Evolutionary conservation across 2,329 filamentous ascomycete genomes (phyloP).

Genomic region (Scorias spongiosa): DNA sequence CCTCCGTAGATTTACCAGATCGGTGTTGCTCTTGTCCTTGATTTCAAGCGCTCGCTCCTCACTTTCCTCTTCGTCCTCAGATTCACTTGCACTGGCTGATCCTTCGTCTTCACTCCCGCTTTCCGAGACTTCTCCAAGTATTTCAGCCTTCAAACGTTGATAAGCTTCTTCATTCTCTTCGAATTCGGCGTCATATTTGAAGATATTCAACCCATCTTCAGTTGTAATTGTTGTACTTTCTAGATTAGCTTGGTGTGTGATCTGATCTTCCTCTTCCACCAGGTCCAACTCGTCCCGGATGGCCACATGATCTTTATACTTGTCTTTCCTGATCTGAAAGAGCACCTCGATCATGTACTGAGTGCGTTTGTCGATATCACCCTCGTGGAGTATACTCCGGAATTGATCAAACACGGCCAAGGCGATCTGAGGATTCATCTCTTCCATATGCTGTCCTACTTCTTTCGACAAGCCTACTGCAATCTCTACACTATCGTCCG

Average conservation of each 20-base stretch:
- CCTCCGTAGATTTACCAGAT: conserved; percentile 80
- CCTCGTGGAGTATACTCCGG: conserved; percentile 85
- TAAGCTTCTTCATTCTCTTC: conserved; percentile 86
- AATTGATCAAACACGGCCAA: conserved; percentile 92
- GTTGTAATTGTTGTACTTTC: conserved; percentile 65
- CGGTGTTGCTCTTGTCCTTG: conserved; percentile 93
- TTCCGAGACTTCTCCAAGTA: conserved; percentile 64
- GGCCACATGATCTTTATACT: conserved; percentile 86
- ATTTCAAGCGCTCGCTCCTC: conserved; percentile 74
- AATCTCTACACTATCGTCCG: conserved; percentile 95
- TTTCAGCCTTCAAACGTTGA: conserved; percentile 79
- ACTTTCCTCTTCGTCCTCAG: conserved; percentile 48
- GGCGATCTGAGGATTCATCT: conserved; percentile 82
- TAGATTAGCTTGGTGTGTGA: conserved; percentile 72
- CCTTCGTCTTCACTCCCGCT: conserved; percentile 63
- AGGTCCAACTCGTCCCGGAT: conserved; percentile 86
- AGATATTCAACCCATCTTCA: conserved; percentile 81
- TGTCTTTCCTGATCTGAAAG: conserved; percentile 91
- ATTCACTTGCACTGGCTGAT: conserved; percentile 49
- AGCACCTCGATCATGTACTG: conserved; percentile 99
- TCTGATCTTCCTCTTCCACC: conserved; percentile 95
- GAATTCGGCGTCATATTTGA: conserved; percentile 84
- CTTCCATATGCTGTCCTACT: conserved; percentile 84
- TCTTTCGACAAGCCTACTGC: conserved; percentile 86
- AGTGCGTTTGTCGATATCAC: conserved; percentile 92